Percentiles rank a stretch among this genome's conserved stretches.
These are phyloP conservation scores for Pythium volutum DNA, from an alignment of 352 stramenopile species.

Conservation along the genomic window DNA sequence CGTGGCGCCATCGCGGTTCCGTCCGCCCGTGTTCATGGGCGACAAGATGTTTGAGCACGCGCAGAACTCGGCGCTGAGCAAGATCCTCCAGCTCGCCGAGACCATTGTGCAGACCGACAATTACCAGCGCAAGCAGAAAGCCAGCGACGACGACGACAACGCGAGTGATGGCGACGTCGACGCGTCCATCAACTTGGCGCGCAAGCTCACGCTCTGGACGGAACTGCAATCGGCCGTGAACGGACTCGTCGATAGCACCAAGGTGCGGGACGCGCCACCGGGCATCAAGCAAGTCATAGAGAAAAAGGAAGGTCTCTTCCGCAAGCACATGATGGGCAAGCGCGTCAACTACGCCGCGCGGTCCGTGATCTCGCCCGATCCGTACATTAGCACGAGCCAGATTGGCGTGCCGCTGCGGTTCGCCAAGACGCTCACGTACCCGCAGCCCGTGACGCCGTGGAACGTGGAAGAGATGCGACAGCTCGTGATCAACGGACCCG, in stretches of 20 bases:
- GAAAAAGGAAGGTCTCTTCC: constrained; percentile 99
- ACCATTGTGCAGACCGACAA: constrained; percentile 79
- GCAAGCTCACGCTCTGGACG: constrained; percentile 95
- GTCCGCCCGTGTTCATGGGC: constrained; percentile 95
- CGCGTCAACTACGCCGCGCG: constrained; percentile 99
- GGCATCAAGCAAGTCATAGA: constrained; percentile 99
- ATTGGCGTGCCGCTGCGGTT: constrained; percentile 98
- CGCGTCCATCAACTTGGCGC: constrained; percentile 75
- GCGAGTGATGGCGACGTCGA: constrained; percentile 45
- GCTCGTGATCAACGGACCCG: constrained; percentile 95
- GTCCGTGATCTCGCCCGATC: constrained; percentile 99
- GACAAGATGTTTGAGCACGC: constrained; percentile 97
- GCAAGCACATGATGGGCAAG: constrained; percentile 98
- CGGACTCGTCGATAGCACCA: constrained; percentile 79
- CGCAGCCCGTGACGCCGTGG: constrained; percentile 96
- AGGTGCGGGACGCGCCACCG: constrained; percentile 68
- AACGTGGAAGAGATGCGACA: constrained; percentile 97
- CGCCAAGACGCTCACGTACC: constrained; percentile 97
- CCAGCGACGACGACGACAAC: constrained; percentile 49
- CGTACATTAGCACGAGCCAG: constrained; percentile 99
- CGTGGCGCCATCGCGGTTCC: constrained; percentile 97
- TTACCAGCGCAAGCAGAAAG: constrained; percentile 38
- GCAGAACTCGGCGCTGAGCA: constrained; percentile 95
- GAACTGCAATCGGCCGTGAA: constrained; percentile 95
- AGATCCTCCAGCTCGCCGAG: constrained; percentile 93